Evolutionary conservation across 257 asterid species (phyloP).

Genomic region (Lycium ferocissimum): DNA sequence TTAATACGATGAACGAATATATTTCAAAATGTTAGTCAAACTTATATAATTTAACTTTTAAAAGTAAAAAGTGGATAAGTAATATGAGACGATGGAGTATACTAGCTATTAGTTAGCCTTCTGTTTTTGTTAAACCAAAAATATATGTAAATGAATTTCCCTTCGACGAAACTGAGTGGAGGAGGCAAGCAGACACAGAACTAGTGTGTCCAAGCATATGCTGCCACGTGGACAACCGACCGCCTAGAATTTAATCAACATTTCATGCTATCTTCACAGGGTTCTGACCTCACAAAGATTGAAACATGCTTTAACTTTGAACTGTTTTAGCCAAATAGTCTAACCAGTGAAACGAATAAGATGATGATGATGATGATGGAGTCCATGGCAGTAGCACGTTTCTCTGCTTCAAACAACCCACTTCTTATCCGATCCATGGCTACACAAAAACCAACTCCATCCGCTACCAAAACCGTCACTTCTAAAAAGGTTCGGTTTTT

Average conservation of each 20-base stretch:
- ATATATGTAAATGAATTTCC: neutral
- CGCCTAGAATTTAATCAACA: conserved; percentile 26
- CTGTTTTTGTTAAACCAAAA: neutral
- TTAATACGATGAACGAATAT: no score
- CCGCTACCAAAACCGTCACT: conserved; percentile 57
- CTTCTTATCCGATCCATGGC: conserved; percentile 77
- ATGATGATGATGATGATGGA: conserved; percentile 25
- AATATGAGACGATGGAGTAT: no score
- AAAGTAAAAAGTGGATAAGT: no score
- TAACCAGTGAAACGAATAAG: neutral
- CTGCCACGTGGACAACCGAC: conserved; percentile 41
- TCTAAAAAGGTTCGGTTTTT: conserved; percentile 64
- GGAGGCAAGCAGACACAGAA: neutral
- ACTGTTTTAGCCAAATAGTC: conserved; percentile 18
- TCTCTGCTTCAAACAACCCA: conserved; percentile 48
- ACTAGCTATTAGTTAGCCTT: neutral
- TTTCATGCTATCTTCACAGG: conserved; percentile 12
- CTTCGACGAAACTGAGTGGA: neutral
- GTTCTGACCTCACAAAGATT: conserved; percentile 9
- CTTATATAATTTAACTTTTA: no score
- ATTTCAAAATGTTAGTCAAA: no score
- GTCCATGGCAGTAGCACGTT: conserved; percentile 41
- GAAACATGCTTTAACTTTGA: neutral
- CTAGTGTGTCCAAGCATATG: conserved; percentile 34
- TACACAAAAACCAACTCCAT: conserved; percentile 55